phyloP scores from a whole-genome alignment of 192 early-diverging fungal genomes.

The Coemansia sp. region DNA sequence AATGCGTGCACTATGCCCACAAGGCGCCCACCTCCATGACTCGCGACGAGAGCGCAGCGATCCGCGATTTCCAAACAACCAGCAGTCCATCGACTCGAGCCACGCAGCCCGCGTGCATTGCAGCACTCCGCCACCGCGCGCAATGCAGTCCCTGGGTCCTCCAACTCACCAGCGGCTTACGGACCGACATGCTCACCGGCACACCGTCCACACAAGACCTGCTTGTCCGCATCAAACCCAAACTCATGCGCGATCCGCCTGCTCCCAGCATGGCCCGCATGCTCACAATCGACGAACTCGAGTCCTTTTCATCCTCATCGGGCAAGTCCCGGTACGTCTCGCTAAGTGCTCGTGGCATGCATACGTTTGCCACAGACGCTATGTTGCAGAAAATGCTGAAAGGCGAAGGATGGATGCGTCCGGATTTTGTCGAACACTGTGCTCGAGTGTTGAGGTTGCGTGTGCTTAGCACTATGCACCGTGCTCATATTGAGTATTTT shows the following conservation, averaged over 20 bases:
- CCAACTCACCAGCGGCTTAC: constrained; percentile 30
- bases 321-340: constrained; percentile 32
- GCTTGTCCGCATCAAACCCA: constrained; percentile 23
- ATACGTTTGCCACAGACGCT: constrained; percentile 18
- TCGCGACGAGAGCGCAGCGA: not conserved
- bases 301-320: constrained; percentile 2
- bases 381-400: not conserved
- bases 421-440: constrained; percentile 41
- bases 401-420: constrained; percentile 22
- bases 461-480: constrained; percentile 20
- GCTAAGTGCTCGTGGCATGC: constrained; percentile 13
- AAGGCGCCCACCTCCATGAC: not conserved
- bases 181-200: constrained; percentile 19
- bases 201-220: constrained; percentile 13
- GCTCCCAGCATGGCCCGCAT: not conserved
- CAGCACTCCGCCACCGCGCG: constrained; percentile 5
- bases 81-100: not conserved
- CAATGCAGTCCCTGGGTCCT: constrained; percentile 36
- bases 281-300: constrained; percentile 32
- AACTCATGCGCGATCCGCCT: not conserved
- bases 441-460: constrained; percentile 28
- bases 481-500: constrained; percentile 13
- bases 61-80: not conserved
- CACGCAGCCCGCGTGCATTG: not conserved
- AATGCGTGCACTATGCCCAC: not conserved